Base-by-base conservation (phyloP, 2,329 filamentous ascomycete genomes). In the Epichloe sp. region DNA sequence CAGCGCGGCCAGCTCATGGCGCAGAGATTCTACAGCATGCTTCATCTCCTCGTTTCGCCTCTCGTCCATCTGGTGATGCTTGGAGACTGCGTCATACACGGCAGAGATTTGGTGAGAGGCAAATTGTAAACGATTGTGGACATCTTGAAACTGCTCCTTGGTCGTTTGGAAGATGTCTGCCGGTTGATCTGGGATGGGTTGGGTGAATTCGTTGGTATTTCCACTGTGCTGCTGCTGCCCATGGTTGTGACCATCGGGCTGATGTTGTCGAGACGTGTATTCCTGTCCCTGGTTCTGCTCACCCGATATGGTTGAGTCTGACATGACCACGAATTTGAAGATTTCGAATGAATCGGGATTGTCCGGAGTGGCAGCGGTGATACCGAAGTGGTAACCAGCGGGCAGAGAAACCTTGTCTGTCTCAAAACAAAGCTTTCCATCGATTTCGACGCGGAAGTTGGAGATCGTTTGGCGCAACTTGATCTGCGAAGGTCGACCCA, bases 311-410 rank as follows among this genome's bases (percentile, higher is more conserved):
- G 55, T 62, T 53, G 59, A 70, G 60, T 80, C 77, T 11, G 78
- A 82, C 62, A 83, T 80, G 48, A 93, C 79, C 37, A 86, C 76
- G 63, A 97, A 78, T 65, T 91, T 94, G 74, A 90, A 93, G 57
- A 95, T 68, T 68, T 98, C 93, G 62, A 96, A 95, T 5, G 88
- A 95, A 69, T 98, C 93, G 0, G 93, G 89, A 60, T 82, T 90
- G 58, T 97, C 91, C 34, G 88, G 86, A 3, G 88, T 91, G 15
- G 88, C 86, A 42, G 91, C 93, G 12, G 86, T 88, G 58, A 98
- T 72, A 60, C 93, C 93, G 58, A 95, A 87, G 64, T 79, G 78
- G 71, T 97, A 94, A 58, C 87, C 87, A 2, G 76, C 60, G 3
- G 91, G 93, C 23, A 98, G 77, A 54, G 73, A 75, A 61, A 97